These are phyloP conservation scores for Pseudocercospora ulei DNA, from an alignment of 2,329 filamentous ascomycete species.

Conservation along the genomic window DNA sequence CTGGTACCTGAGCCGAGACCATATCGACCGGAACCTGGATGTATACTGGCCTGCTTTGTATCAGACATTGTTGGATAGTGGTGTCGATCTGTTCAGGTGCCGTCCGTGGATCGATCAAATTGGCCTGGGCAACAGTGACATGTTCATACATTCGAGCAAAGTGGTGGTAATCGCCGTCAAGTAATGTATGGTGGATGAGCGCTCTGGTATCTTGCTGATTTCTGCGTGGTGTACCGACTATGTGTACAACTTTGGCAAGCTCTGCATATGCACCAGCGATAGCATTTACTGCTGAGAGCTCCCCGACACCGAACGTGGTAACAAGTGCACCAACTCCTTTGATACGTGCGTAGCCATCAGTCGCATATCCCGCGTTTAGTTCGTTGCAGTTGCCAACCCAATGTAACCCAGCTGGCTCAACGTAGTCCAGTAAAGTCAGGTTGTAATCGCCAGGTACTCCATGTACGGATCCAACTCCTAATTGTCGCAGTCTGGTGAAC, in stretches of 20 bases:
- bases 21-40: slow-evolving; percentile 15
- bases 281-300: slow-evolving; percentile 42
- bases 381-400: slow-evolving; percentile 57
- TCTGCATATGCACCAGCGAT: slow-evolving; percentile 43
- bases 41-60: slow-evolving; percentile 15
- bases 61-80: slow-evolving; percentile 12
- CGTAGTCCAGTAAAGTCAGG: slow-evolving; percentile 47
- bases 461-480: slow-evolving; percentile 29
- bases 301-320: slow-evolving; percentile 44
- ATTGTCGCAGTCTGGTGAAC: slow-evolving; percentile 15
- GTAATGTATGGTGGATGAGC: slow-evolving; percentile 40
- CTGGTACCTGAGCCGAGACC: slow-evolving; percentile 9
- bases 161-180: slow-evolving; percentile 16
- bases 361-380: slow-evolving; percentile 45
- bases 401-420: slow-evolving; percentile 45
- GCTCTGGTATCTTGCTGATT: slow-evolving; percentile 36
- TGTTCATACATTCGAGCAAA: slow-evolving; percentile 18
- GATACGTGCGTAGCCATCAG: slow-evolving; percentile 42
- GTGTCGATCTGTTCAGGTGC: slow-evolving; percentile 11
- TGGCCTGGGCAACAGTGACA: slow-evolving; percentile 19
- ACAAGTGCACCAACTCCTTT: slow-evolving; percentile 42
- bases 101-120: slow-evolving; percentile 16
- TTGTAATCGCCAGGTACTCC: slow-evolving; percentile 47
- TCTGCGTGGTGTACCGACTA: slow-evolving; percentile 40
- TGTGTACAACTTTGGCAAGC: slow-evolving; percentile 42